Base-by-base conservation (phyloP, 176 grass and related monocot species). In the Avena eriantha region DNA sequence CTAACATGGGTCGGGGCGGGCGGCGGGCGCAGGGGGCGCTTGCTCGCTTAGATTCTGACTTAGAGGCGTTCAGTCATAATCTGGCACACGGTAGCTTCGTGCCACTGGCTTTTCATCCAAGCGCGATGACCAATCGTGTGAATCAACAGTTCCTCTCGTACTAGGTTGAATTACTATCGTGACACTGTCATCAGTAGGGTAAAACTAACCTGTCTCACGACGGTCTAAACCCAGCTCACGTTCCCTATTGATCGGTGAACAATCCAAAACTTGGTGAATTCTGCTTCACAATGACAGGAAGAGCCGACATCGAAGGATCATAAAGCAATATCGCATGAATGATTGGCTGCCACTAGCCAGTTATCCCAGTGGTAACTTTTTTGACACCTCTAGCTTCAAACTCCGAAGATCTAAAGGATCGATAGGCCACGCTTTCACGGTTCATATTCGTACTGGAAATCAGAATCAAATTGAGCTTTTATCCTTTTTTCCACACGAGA, bases 291-390 rank as follows among this genome's bases (percentile, higher is more conserved):
- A 29, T 29, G 29, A 29, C 2, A 29, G 29, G 1, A 0, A 29
- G 29, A 29, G 29, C 29, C 29, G 29, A 29, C 29, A 29, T 29
- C 29, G 2, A 29, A 29, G 29, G 29, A 29, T 29, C 29, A 45
- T 3, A 45, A 45, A 0, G 41, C 41, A 45, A 45, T 2, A 1
- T 45, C 41, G 41, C 41, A 29, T 29, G 29, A 35, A 88, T 85
- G 78, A 81, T 93, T 93, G 88, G 91, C 88, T 88, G 47, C 88
- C 88, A 93, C 88, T 90, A 90, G 88, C 85, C 85, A 85, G 53
- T 90, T 93, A 93, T 93, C 91, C 89, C 39, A 72, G 57, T 93
- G 91, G 80, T 90, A 93, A 93, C 84, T 93, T 93, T 93, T 93
- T 51, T 56, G 50, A 90, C 88, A 90, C 84, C 87, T 90, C 87